Base-by-base conservation (phyloP, 768 basidiomycete genomes). In the Tylopilus intermedius region DNA sequence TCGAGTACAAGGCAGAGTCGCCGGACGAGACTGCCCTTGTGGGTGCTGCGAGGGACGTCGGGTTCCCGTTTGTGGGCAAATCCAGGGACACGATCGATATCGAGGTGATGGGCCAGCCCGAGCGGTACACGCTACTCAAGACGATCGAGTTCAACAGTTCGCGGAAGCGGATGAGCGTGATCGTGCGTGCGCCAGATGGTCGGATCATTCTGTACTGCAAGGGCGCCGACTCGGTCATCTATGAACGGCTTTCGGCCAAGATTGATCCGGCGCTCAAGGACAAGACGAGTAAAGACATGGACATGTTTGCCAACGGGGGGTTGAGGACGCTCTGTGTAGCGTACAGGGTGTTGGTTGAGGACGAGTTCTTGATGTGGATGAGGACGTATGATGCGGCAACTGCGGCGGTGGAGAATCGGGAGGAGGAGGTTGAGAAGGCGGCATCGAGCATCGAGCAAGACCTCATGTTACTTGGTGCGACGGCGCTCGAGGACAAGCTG, bases 1-100 rank as follows among this genome's bases (percentile, higher is more conserved):
- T 95, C 50, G 81, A 87, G 53, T 98, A 97, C 76, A 98, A 97
- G 71, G 95, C 95, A 4, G 94, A 99, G 71, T 90, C 88, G 4
- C 94, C 93, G 0, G 94, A 97, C 63, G 95, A 97, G 67, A 91
- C 93, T 21, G 95, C 95, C 11, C 78, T 98, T 32, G 95, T 98
- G 8, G 86, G 79, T 29, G 92, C 90, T 8, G 94, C 95, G 14
- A 78, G 94, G 35, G 95, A 98, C 65, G 85, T 85, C 5, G 95
- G 95, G 0, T 98, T 96, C 67, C 88, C 90, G 1, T 98, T 96
- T 71, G 70, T 96, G 40, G 77, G 76, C 58, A 85, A 84, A 67
- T 76, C 79, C 33, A 88, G 85, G 69, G 84, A 88, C 39, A 72
- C 73, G 13, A 70, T 96, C 63, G 89, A 94, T 50, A 93, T 97